Conservation (phyloP, 805 yeast genomes). For the Metschnikowia dekortorum region DNA sequence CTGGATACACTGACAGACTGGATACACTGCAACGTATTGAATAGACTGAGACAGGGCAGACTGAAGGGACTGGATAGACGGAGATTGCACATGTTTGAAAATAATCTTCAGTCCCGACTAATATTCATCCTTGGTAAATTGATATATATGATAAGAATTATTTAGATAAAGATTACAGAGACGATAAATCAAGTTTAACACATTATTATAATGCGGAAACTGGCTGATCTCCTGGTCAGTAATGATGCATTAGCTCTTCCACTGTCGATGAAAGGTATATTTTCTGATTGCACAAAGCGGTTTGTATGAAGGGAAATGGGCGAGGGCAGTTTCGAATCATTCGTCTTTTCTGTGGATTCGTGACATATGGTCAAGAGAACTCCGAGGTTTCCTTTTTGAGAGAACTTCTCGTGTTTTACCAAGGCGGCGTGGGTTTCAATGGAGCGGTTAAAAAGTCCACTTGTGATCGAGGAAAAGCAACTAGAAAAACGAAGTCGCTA, state of each 20-base stretch:
- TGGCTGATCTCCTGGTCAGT: slow-evolving; percentile 25
- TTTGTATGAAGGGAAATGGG: slow-evolving; percentile 22
- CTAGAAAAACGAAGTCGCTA: slow-evolving; percentile 19
- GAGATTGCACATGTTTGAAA: too few species aligned
- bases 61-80: too few species aligned
- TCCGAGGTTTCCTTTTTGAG: slow-evolving; percentile 34
- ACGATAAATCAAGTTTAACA: too few species aligned
- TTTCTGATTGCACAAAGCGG: slow-evolving; percentile 22
- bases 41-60: too few species aligned
- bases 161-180: too few species aligned
- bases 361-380: slow-evolving; percentile 27
- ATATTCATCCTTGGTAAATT: too few species aligned
- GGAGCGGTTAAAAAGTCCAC: slow-evolving; percentile 5
- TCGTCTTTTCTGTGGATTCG: slow-evolving; percentile 24
- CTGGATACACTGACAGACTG: too few species aligned
- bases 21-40: too few species aligned
- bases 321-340: slow-evolving; percentile 22
- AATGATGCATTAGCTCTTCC: slow-evolving; percentile 31
- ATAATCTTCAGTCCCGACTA: too few species aligned
- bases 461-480: slow-evolving; percentile 19
- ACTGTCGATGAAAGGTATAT: slow-evolving; percentile 27
- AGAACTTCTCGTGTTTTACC: slow-evolving; percentile 19
- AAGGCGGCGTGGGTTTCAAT: slow-evolving; percentile 27
- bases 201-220: slow-evolving; percentile 21
- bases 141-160: too few species aligned